Percentiles rank a stretch among this genome's conserved stretches.
phyloP scores from a whole-genome alignment of 2,329 filamentous ascomycete species.

The Trichophyton rubrum region DNA sequence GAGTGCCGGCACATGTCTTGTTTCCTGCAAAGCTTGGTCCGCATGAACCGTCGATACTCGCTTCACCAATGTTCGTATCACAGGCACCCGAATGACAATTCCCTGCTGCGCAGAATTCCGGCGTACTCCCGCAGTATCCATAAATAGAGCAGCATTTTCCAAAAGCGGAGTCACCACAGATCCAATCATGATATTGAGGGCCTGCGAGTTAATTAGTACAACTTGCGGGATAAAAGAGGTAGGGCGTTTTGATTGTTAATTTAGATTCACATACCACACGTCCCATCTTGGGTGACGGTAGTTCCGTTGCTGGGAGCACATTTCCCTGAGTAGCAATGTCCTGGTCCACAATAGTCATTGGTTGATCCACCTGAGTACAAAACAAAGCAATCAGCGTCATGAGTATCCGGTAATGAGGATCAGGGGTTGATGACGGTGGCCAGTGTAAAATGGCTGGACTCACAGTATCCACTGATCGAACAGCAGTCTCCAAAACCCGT shows the following conservation, averaged over 20 bases:
- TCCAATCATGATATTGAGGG: not conserved
- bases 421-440: not conserved
- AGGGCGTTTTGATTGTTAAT: not conserved
- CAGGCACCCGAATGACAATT: constrained; percentile 12
- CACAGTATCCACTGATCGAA: not conserved
- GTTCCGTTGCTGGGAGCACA: not conserved
- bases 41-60: constrained; percentile 11
- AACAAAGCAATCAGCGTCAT: not conserved
- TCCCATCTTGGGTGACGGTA: not conserved
- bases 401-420: not conserved
- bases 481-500: constrained; percentile 2
- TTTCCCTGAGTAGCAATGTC: not conserved
- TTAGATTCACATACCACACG: not conserved
- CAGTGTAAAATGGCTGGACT: not conserved
- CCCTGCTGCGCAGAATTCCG: not conserved
- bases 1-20: constrained; percentile 11
- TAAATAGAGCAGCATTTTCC: constrained; percentile 12
- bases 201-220: not conserved
- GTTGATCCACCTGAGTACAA: not conserved
- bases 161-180: constrained; percentile 11
- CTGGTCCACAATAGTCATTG: not conserved
- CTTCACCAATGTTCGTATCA: constrained; percentile 2
- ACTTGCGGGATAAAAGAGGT: constrained; percentile 3
- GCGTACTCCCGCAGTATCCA: constrained; percentile 10
- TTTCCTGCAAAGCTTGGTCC: constrained; percentile 10